These are phyloP conservation scores for Citrus unshiu DNA, from an alignment of 345 rosid genomes.

Conservation along the genomic window DNA sequence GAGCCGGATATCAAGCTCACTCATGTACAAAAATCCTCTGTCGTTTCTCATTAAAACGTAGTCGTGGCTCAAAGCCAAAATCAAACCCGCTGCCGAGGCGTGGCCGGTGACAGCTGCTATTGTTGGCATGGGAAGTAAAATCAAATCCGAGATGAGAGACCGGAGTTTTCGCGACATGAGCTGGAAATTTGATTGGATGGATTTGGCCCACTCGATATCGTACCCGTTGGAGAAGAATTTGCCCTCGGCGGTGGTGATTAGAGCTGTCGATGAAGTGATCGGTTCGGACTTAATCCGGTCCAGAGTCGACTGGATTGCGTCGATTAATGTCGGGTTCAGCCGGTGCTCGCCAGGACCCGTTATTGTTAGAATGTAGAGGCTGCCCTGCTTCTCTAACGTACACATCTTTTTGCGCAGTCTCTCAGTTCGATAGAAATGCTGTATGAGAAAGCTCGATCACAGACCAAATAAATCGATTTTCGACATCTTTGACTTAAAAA, in stretches of 20 bases:
- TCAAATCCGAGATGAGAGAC: conserved; percentile 43
- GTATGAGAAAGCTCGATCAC: not conserved
- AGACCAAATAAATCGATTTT: not conserved
- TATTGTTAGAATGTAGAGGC: conserved; percentile 45
- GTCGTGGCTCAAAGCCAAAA: conserved; percentile 62
- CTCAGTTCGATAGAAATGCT: not conserved
- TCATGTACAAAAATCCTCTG: conserved; percentile 69
- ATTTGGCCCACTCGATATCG: conserved; percentile 54
- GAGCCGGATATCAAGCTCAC: conserved; percentile 62
- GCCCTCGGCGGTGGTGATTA: conserved; percentile 64
- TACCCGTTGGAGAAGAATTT: conserved; percentile 88
- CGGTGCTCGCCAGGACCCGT: conserved; percentile 66
- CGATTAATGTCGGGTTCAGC: conserved; percentile 45
- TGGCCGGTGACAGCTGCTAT: conserved; percentile 71
- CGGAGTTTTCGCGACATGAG: conserved; percentile 38
- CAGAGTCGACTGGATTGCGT: conserved; percentile 40
- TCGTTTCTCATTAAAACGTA: conserved; percentile 60
- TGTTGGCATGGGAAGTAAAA: conserved; percentile 66
- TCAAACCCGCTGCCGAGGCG: conserved; percentile 65
- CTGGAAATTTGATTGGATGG: conserved; percentile 23
- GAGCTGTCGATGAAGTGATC: conserved; percentile 41
- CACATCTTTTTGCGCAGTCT: conserved; percentile 21
- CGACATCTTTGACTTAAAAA: too few relatives aligned
- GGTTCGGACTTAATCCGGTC: conserved; percentile 36
- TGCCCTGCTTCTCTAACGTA: conserved; percentile 50